A percentile compares a stretch with the other conserved stretches of the same genome.
These are phyloP conservation scores for Pisolithus marmoratus DNA, from an alignment of 768 basidiomycete genomes.

Conservation along the genomic window DNA sequence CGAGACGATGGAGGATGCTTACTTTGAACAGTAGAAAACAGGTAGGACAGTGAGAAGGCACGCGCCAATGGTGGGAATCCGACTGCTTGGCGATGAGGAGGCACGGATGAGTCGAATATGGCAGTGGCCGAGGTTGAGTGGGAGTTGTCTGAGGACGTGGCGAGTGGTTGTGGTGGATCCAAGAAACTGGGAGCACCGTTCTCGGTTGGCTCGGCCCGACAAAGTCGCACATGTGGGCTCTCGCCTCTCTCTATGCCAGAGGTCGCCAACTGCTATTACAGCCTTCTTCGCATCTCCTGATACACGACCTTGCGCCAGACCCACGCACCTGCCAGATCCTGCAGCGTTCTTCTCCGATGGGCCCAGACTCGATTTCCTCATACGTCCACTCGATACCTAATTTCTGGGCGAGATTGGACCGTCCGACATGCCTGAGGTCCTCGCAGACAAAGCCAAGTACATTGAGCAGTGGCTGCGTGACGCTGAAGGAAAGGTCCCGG, in stretches of 20 bases:
- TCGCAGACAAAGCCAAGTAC: conserved; percentile 48
- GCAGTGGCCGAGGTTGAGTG: too few relatives aligned
- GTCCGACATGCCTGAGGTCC: conserved; percentile 40
- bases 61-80: too few relatives aligned
- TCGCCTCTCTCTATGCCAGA: too few relatives aligned
- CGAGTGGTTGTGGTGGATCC: too few relatives aligned
- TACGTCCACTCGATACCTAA: conserved; percentile 77
- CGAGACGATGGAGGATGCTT: conserved; percentile 20
- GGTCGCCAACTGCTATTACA: conserved; percentile 47
- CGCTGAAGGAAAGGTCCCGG: conserved; percentile 50
- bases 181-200: too few relatives aligned
- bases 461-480: conserved; percentile 74
- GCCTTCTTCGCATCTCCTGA: conserved; percentile 34
- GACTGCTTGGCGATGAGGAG: too few relatives aligned
- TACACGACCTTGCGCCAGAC: conserved; percentile 56
- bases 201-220: too few relatives aligned
- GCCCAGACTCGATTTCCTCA: too few relatives aligned
- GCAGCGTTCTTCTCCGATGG: conserved; percentile 46
- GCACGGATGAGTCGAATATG: too few relatives aligned
- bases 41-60: too few relatives aligned
- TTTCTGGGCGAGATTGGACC: conserved; percentile 78
- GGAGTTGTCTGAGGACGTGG: too few relatives aligned
- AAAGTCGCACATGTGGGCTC: too few relatives aligned
- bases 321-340: conserved; percentile 45
- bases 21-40: conserved; percentile 49